Percentiles rank a stretch among this genome's conserved stretches.
phyloP scores from a whole-genome alignment of 2,329 filamentous ascomycete species.

The Sarocladiaceae sp. region DNA sequence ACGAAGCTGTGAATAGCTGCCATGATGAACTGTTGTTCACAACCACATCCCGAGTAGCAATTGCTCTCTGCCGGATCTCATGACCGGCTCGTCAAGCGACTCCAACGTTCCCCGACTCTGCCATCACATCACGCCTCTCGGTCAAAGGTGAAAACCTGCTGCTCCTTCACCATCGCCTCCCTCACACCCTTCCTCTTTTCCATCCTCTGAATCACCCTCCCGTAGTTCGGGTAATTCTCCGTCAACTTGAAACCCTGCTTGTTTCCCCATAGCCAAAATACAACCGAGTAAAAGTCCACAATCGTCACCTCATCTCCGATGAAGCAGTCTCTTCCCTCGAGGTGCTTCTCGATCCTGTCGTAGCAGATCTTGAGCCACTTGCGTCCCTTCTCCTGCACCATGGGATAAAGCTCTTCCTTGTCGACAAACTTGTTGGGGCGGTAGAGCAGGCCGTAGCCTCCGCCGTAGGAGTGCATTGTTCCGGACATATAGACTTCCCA shows the following conservation, averaged over 20 bases:
- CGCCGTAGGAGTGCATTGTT: constrained; percentile 23
- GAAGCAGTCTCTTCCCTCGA: not conserved
- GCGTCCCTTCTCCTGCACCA: constrained; percentile 15
- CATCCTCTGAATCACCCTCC: not conserved
- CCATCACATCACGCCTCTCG: constrained; percentile 36
- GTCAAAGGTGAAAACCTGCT: not conserved
- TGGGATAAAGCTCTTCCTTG: constrained; percentile 12
- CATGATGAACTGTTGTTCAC: too few relatives aligned
- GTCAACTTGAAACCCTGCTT: constrained; percentile 3
- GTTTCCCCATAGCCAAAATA: constrained; percentile 8
- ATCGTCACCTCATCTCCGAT: constrained; percentile 9
- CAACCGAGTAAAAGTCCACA: constrained; percentile 5
- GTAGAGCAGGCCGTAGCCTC: constrained; percentile 18
- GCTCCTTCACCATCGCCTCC: not conserved
- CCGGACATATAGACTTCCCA: constrained; percentile 30
- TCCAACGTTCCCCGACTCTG: not conserved
- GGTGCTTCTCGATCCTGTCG: constrained; percentile 1
- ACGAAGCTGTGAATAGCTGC: too few relatives aligned
- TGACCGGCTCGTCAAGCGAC: not conserved
- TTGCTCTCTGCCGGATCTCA: too few relatives aligned
- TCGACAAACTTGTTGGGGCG: constrained; percentile 23
- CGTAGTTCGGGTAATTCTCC: constrained; percentile 8
- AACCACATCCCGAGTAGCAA: too few relatives aligned
- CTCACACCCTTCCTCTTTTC: not conserved
- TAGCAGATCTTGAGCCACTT: constrained; percentile 12